Evolutionary conservation across 805 yeast species (phyloP).

Genomic region (Saccharomycopsis microspora): DNA sequence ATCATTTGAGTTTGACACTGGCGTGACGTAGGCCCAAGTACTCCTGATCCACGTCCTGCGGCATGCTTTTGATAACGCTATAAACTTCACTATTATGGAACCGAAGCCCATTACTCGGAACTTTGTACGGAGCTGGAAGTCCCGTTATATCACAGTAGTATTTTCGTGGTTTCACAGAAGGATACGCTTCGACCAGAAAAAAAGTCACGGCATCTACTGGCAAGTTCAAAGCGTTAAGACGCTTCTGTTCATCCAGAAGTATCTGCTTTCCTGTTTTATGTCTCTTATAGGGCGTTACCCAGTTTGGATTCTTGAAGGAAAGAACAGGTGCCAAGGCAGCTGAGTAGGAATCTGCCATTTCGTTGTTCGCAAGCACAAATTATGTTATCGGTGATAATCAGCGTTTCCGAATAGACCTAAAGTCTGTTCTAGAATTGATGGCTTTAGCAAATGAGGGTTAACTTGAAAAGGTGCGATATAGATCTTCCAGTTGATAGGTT

Average conservation of each 20-base stretch:
- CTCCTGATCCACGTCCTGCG: slow-evolving; percentile 90
- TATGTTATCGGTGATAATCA: no score
- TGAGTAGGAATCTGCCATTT: no score
- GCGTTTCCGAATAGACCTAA: no score
- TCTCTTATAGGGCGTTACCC: slow-evolving; percentile 44
- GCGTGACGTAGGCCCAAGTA: slow-evolving; percentile 82
- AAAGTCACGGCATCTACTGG: slow-evolving; percentile 46
- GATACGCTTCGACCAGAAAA: slow-evolving; percentile 71
- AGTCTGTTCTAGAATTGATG: no score
- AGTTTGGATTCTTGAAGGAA: slow-evolving; percentile 46
- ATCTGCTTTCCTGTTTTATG: slow-evolving; percentile 69
- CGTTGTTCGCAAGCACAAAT: no score
- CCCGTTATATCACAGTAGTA: slow-evolving; percentile 94
- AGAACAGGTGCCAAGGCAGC: slow-evolving; percentile 20
- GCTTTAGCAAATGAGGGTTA: no score
- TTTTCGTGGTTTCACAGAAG: slow-evolving; percentile 69
- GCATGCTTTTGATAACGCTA: slow-evolving; percentile 59
- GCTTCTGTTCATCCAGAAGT: slow-evolving; percentile 65
- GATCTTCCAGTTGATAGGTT: no score
- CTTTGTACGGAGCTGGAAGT: slow-evolving; percentile 60
- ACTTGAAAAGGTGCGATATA: no score
- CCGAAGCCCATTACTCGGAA: slow-evolving; percentile 64
- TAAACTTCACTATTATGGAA: slow-evolving; percentile 79
- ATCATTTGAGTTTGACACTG: slow-evolving; percentile 62
- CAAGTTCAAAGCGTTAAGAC: slow-evolving; percentile 28